Evolutionary conservation across 2,329 filamentous ascomycete genomes (phyloP), one percentile per base, ranked within the genome.

Genomic region (Hypoxylon sp.): DNA sequence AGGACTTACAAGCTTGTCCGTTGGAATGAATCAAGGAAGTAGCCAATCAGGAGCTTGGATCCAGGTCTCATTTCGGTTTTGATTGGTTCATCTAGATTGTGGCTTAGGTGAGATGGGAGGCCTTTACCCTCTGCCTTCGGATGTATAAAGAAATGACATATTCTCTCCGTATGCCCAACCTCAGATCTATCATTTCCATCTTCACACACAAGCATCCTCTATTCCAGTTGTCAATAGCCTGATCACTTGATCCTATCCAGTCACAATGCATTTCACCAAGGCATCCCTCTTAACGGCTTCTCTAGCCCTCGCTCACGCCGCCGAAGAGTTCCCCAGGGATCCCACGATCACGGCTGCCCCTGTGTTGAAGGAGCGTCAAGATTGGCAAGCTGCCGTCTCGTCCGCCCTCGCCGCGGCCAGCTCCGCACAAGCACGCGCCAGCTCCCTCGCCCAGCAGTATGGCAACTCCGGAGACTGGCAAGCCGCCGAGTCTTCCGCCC

Each of bases 341-440:
- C 55, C 62, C 16, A 52, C 54, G 49, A 61, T 62, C 51, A 64
- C 56, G 5, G 57, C 59, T 12, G 55, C 60, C 2, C 60, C 60
- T 3, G 48, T 48, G 7, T 20, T 62, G 3, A 44, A 44, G 50
- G 44, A 48, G 15, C 51, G 54, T 9, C 38, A 57, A 13, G 34
- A 29, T 8, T 61, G 49, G 54, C 46, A 37, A 13, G 49, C 56
- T 6, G 26, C 30, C n/a, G n/a, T 56, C 5, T 51, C 51, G 19
- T 37, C 44, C 9, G 55, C 55, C 8, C 51, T 61, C 11, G 58
- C 55, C 21, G 31, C 16, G n/a, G 58, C 59, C 13, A 54, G 49
- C 31, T 23, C 51, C 7, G 58, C 55, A 2, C 38, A 52, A 38
- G 52, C 50, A 26, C 26, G 11, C 2, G 60, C 58, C 4, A 57